Evolutionary conservation across 139 green algal genomes (phyloP).

Genomic region (Chloropicon primus): DNA sequence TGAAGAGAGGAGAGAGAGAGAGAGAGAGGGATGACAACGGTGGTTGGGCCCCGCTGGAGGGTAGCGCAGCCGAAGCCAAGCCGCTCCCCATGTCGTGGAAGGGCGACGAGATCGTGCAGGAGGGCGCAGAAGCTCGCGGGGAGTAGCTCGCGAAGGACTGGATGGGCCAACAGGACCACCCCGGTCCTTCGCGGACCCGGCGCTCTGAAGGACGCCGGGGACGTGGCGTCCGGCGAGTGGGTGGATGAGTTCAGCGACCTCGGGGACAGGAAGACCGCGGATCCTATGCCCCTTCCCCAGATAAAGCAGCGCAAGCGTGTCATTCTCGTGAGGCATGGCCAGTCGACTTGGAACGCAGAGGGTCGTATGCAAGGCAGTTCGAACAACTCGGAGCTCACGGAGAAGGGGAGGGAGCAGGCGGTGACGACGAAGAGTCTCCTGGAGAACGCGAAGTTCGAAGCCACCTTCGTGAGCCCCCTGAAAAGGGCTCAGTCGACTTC

Average conservation of each 20-base stretch:
- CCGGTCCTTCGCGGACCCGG: neutral
- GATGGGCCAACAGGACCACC: no score
- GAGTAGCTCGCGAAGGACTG: no score
- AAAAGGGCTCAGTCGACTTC: slow-evolving; percentile 57
- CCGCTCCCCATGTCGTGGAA: no score
- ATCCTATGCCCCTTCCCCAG: slow-evolving; percentile 42
- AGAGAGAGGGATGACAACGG: no score
- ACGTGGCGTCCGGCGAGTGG: neutral
- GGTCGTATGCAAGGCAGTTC: slow-evolving; percentile 79
- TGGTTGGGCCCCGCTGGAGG: no score
- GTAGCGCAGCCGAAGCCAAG: no score
- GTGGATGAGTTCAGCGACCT: slow-evolving; percentile 44
- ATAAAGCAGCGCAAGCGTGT: neutral
- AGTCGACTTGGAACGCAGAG: slow-evolving; percentile 89
- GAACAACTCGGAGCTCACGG: slow-evolving; percentile 69
- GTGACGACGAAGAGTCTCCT: slow-evolving; percentile 49
- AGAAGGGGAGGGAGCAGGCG: slow-evolving; percentile 71
- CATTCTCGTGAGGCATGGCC: slow-evolving; percentile 76
- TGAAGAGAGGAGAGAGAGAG: no score
- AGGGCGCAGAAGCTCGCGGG: no score
- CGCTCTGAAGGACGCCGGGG: neutral
- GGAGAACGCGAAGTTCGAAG: slow-evolving; percentile 42
- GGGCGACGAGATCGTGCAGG: no score
- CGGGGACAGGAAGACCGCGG: slow-evolving; percentile 40
- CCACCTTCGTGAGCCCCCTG: slow-evolving; percentile 57